A percentile compares a stretch with the other conserved stretches of the same genome.
phyloP scores from a whole-genome alignment of 805 yeast species.

The Lachancea meyersii region DNA sequence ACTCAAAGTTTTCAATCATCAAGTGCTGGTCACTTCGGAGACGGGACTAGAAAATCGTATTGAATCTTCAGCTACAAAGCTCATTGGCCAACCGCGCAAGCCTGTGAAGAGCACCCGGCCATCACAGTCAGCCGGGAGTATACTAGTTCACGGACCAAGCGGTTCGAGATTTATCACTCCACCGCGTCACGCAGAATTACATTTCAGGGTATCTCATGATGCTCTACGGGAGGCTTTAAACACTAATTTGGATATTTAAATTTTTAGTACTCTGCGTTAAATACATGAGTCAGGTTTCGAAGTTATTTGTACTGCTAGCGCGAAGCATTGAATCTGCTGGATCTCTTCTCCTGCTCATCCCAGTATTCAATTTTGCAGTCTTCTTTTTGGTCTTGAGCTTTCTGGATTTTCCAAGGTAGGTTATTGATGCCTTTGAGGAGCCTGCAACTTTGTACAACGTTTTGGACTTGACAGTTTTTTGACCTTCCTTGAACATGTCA shows the following conservation, averaged over 20 bases:
- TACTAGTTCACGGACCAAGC: slow-evolving; percentile 10
- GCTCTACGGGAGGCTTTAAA: slow-evolving; percentile 29
- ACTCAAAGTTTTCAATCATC: slow-evolving; percentile 5
- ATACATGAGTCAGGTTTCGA: slow-evolving; percentile 11
- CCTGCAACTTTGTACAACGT: slow-evolving; percentile 50
- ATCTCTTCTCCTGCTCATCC: neutral
- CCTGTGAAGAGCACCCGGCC: neutral
- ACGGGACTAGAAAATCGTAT: slow-evolving; percentile 3
- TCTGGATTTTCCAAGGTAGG: slow-evolving; percentile 42
- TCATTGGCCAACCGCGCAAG: slow-evolving; percentile 1
- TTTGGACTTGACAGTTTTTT: slow-evolving; percentile 44
- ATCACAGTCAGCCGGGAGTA: slow-evolving; percentile 1
- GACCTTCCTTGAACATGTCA: slow-evolving; percentile 38
- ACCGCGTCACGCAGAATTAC: slow-evolving; percentile 15
- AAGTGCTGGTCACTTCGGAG: slow-evolving; percentile 11
- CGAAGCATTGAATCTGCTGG: slow-evolving; percentile 12
- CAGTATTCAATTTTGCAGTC: slow-evolving; percentile 1
- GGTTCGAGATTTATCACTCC: slow-evolving; percentile 11
- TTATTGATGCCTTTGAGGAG: slow-evolving; percentile 52
- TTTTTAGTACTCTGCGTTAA: neutral
- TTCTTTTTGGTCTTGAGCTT: slow-evolving; percentile 27
- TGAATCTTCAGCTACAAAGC: neutral
- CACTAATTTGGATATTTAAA: slow-evolving; percentile 22
- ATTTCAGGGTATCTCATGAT: slow-evolving; percentile 18
- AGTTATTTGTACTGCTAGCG: slow-evolving; percentile 17